Percentiles rank a stretch among this genome's conserved stretches.
Evolutionary conservation across 768 basidiomycete species (phyloP).

Genomic region (Podaxis sp.): DNA sequence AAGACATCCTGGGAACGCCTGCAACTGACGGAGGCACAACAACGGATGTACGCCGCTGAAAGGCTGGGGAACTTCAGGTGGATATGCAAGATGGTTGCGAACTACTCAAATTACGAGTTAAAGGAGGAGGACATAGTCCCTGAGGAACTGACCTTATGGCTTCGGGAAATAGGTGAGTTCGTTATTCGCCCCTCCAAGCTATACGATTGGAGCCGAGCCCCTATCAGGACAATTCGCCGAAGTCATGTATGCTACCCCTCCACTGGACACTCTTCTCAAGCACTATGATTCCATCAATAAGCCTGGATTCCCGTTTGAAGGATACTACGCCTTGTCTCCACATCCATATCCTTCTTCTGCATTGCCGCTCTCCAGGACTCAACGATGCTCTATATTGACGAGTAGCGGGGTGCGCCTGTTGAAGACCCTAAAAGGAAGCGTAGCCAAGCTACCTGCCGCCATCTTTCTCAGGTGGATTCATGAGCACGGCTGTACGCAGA

Average conservation of each 20-base stretch:
- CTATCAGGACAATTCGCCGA: slow-evolving; percentile 51
- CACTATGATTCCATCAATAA: slow-evolving; percentile 33
- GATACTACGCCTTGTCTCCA: slow-evolving; percentile 28
- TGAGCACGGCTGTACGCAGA: background rate
- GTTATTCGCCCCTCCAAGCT: background rate
- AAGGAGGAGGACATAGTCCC: slow-evolving; percentile 35
- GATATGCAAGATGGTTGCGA: slow-evolving; percentile 44
- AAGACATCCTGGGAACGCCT: slow-evolving; percentile 1
- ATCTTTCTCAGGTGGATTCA: slow-evolving; percentile 26
- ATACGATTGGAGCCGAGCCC: background rate
- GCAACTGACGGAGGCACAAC: slow-evolving; percentile 35
- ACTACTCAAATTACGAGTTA: slow-evolving; percentile 39
- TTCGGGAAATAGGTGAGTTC: slow-evolving; percentile 41
- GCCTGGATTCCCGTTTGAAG: slow-evolving; percentile 46
- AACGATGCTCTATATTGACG: slow-evolving; percentile 9
- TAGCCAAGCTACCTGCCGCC: slow-evolving; percentile 41
- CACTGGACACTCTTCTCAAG: slow-evolving; percentile 38
- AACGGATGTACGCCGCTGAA: slow-evolving; percentile 48
- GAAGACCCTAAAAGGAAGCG: slow-evolving; percentile 32
- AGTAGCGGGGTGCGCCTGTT: slow-evolving; percentile 4
- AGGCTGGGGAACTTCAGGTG: slow-evolving; percentile 52
- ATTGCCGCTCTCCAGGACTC: slow-evolving; percentile 23
- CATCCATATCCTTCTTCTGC: background rate
- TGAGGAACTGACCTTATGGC: slow-evolving; percentile 29
- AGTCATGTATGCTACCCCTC: slow-evolving; percentile 39